Evolutionary conservation across 23 red algal species (phyloP).

Genomic region (Rhodosorus marinus): DNA sequence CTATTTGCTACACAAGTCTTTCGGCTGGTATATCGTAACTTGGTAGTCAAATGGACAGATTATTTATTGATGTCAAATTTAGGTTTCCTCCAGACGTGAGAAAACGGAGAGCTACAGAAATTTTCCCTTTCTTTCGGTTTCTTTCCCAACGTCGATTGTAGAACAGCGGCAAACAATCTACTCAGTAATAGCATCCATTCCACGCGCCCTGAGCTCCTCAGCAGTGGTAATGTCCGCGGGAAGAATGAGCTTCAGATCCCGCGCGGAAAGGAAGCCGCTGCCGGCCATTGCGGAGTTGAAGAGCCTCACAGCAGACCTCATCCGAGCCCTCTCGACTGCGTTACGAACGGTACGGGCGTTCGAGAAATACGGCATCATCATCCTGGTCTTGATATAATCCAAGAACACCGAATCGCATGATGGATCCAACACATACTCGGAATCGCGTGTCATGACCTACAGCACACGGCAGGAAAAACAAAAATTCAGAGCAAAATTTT

Average conservation of each 20-base stretch:
- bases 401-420: too few species aligned
- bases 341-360: conserved; percentile 97
- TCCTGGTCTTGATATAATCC: conserved; percentile 83
- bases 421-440: conserved; percentile 25
- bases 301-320: conserved; percentile 88
- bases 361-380: conserved; percentile 98
- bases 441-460: conserved; percentile 18
- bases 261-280: conserved; percentile 48
- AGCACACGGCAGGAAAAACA: background rate
- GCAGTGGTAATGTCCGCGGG: conserved; percentile 60
- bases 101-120: too few species aligned
- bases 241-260: conserved; percentile 55
- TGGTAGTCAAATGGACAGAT: too few species aligned
- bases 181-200: too few species aligned
- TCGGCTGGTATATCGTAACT: too few species aligned
- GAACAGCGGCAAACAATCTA: too few species aligned
- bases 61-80: too few species aligned
- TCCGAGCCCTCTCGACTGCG: conserved; percentile 81
- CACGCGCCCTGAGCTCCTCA: conserved; percentile 53
- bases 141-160: too few species aligned
- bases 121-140: too few species aligned
- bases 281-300: conserved; percentile 78
- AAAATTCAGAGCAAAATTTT: too few species aligned
- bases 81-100: too few species aligned
- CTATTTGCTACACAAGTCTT: too few species aligned